Percentiles rank a stretch among this genome's conserved stretches.
These are phyloP conservation scores for Ceratocystis destructans DNA, from an alignment of 2,329 filamentous ascomycete species.

Conservation along the genomic window DNA sequence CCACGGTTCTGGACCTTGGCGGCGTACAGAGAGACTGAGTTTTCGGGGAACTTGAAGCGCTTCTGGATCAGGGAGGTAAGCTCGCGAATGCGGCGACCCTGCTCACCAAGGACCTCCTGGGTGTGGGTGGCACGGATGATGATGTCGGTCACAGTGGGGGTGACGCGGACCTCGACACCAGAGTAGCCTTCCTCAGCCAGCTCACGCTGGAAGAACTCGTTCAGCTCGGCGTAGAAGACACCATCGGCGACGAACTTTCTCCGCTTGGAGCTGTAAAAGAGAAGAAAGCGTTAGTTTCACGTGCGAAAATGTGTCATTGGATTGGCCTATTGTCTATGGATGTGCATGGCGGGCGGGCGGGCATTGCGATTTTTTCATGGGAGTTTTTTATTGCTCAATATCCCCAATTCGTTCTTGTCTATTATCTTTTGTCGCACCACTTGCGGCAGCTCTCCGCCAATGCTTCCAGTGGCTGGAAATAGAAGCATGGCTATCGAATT, in stretches of 20 bases:
- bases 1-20: conserved; percentile 99
- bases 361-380: neutral
- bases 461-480: neutral
- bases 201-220: conserved; percentile 99
- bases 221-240: conserved; percentile 99
- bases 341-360: neutral
- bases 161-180: conserved; percentile 98
- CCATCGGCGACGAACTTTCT: conserved; percentile 95
- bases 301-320: neutral
- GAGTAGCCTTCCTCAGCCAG: conserved; percentile 99
- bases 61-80: conserved; percentile 99
- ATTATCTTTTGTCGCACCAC: neutral
- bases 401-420: neutral
- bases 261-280: conserved; percentile 59
- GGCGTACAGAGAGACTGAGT: conserved; percentile 98
- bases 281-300: conserved; percentile 17
- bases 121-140: conserved; percentile 99
- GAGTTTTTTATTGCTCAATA: neutral
- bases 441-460: neutral
- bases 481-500: neutral
- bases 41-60: conserved; percentile 99
- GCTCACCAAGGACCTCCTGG: conserved; percentile 99
- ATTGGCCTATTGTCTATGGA: neutral
- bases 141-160: conserved; percentile 99
- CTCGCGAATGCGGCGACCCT: conserved; percentile 99